These are phyloP conservation scores for Botryotinia calthae DNA, from an alignment of 2,329 filamentous ascomycete genomes.

Conservation along the genomic window DNA sequence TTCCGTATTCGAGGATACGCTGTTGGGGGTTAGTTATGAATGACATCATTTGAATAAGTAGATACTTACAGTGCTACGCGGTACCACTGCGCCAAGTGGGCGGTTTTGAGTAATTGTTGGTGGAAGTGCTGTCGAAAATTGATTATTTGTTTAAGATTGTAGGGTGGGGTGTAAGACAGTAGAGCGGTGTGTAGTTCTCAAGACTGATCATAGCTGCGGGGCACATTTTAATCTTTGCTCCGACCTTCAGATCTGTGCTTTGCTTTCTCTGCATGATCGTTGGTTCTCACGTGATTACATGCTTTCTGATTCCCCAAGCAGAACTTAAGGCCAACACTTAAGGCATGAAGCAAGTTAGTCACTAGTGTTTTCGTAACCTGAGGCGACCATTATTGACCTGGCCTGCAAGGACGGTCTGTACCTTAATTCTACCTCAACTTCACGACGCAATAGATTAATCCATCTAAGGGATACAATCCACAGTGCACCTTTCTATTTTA, in stretches of 20 bases:
- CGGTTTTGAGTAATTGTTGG: not conserved
- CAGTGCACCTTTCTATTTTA: not conserved
- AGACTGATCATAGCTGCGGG: too few relatives aligned
- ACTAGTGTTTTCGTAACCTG: not conserved
- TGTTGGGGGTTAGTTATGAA: too few relatives aligned
- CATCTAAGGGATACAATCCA: not conserved
- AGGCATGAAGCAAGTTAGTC: not conserved
- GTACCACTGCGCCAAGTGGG: not conserved
- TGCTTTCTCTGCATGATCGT: too few relatives aligned
- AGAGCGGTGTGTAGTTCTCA: not conserved
- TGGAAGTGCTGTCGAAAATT: rapidly evolving
- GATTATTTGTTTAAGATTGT: rapidly evolving
- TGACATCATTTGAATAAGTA: too few relatives aligned
- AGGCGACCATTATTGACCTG: not conserved
- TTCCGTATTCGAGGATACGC: not conserved
- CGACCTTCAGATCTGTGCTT: too few relatives aligned
- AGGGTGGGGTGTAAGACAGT: not conserved
- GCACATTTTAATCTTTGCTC: too few relatives aligned
- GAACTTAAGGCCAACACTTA: not conserved
- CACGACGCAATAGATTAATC: not conserved
- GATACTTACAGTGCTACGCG: not conserved
- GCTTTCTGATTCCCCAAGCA: not conserved
- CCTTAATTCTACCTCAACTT: not conserved
- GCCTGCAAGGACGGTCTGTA: not conserved
- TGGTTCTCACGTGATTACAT: not conserved